Base-by-base conservation (phyloP, 805 yeast species). In the Grigorovia yakushimaensis region DNA sequence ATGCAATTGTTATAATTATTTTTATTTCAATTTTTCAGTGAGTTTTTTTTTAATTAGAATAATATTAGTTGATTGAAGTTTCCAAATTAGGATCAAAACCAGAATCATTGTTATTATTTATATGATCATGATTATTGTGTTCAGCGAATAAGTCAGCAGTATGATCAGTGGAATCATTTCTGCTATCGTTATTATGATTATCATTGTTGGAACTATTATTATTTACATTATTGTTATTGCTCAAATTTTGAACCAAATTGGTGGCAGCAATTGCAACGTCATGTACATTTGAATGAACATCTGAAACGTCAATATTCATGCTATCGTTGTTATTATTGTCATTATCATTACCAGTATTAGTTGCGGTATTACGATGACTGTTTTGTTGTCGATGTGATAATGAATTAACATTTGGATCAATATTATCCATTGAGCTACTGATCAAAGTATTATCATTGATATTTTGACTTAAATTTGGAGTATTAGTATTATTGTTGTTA, bases 11-110 rank as follows among this genome's bases (percentile, higher is more conserved):
- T 27, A 27, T 15, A 27, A 27, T 24, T 6, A 9, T 24, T 24
- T 24, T 24, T 24, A 24, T 27, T 27, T 27, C 9, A 27, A 7
- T 27, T 27, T 27, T 27, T 27, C 33, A n/a, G n/a, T n/a, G n/a
- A n/a, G n/a, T n/a, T 27, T 27, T 27, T 27, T 15, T 7, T 27
- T 10, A 27, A 27, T 7, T 27, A 27, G 4, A 27, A 19, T 17
- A 11, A 7, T 11, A 20, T 19, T 15, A 33, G 49, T 45, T 55
- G 49, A 58, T 55, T 19, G 48, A 46, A 15, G 55, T 39, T 41
- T 51, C 59, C 15, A 58, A 47, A 45, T 48, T 53, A 21, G 60
- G 62, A 45, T 58, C 62, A 36, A 54, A 58, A 2, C 54, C 53
- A 2, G 56, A 35, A 6, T 55, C 42, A 35, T 57, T 60, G 22